Evolutionary conservation across 2,329 filamentous ascomycete species (phyloP), one percentile per base, ranked within the genome.

Genomic region (Cladosporium colombiae): DNA sequence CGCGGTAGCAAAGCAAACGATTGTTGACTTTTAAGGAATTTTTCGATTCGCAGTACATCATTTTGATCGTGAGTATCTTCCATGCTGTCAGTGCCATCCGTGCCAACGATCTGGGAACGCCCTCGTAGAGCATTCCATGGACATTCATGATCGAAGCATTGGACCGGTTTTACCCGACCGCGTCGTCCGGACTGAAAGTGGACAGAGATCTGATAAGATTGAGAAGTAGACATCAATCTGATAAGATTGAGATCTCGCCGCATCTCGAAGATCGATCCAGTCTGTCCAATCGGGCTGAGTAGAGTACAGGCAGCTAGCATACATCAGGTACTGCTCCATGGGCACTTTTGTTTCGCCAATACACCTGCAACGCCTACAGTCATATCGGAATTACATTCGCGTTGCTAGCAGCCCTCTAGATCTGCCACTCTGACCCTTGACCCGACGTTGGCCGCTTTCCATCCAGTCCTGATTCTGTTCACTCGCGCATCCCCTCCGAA

Each of bases 401-500:
- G 6, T 44, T 44, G 18, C 8, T 7, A 44, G 7, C 6, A 44
- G 10, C 18, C 21, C 40, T 14, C 40, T 10, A 7, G 8, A 44
- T 8, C 18, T 21, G 18, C 18, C 7, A 10, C 8, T 21, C 6
- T 21, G 18, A 21, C 16, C n/a, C 10, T 21, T 21, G 18, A 21
- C 40, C 18, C 18, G 8, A 11, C 40, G 7, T 44, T 21, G 40
- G n/a, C 10, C 40, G 11, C 18, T n/a, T 3, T 21, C 8, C 40
- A 44, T n/a, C 18, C 18, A 2, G 10, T 10, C 40, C 7, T 2
- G 8, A 44, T 18, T 44, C 40, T n/a, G 40, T 21, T 44, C 18
- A 21, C 40, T 44, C 56, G 35, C 56, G 33, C 56, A 21, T 46
- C 56, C 29, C 56, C 35, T 44, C 56, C 56, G 56, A 59, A 59